These are phyloP conservation scores for Tritrichomonas foetus DNA, from an alignment of 208 protist species.

Conservation along the genomic window DNA sequence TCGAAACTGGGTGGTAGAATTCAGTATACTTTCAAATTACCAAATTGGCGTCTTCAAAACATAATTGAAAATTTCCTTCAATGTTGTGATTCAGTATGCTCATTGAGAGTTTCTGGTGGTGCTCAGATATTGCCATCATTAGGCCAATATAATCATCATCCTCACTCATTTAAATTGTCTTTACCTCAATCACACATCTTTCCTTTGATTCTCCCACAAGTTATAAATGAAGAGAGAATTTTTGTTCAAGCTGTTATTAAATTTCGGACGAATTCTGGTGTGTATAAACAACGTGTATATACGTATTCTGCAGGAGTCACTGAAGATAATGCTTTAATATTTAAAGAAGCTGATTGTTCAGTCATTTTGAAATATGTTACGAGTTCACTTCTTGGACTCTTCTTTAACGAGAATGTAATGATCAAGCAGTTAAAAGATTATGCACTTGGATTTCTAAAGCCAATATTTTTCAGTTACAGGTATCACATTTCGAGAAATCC, in stretches of 20 bases:
- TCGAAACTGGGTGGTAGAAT: not conserved
- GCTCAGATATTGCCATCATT: not conserved
- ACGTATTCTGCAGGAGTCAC: not conserved
- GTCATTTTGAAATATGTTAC: not conserved
- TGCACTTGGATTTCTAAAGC: not conserved
- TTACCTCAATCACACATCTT: not conserved
- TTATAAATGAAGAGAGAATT: not conserved
- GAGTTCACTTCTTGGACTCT: not conserved
- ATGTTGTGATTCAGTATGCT: not conserved
- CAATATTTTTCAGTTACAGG: not conserved
- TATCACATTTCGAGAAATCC: not conserved
- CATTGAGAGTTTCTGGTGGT: not conserved
- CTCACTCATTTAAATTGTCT: not conserved
- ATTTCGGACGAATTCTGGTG: not conserved
- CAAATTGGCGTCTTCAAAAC: not conserved
- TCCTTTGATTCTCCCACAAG: not conserved
- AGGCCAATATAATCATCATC: not conserved
- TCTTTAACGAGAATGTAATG: not conserved
- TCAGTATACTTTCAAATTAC: not conserved
- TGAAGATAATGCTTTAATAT: not conserved
- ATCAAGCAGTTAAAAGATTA: not conserved
- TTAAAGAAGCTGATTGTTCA: not conserved
- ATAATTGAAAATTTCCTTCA: not conserved
- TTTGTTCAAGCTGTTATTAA: not conserved
- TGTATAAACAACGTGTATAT: not conserved